Evolutionary conservation across 148 eudicot species (phyloP), one percentile per base, ranked within the genome.

Genomic region (Spergularia marina): DNA sequence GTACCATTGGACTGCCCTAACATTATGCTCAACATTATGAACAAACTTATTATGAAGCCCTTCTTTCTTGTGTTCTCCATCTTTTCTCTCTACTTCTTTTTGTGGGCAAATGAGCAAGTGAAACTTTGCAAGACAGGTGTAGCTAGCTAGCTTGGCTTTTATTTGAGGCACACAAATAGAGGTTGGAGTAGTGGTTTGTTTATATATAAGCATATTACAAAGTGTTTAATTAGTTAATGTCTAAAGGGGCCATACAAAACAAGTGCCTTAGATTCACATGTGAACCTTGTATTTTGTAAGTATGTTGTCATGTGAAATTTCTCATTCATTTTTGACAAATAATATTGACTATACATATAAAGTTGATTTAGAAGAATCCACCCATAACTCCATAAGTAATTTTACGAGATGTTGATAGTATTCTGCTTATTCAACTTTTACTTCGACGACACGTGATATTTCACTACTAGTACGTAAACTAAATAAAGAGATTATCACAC

Each of bases 1-100:
- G 85, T 58, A 13, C 54, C 85, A 52, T 62, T 68, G 5, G 72
- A 58, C 7, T 72, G 23, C n/a, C 51, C 16, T 73, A 25, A 23
- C 67, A 76, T 67, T 59, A 72, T 72, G 56, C 77, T 68, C 0
- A 72, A n/a, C 12, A 60, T 36, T 53, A 57, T 39, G 34, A 52
- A 7, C 44, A 40, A 12, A n/a, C n/a, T 70, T 70, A 14, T n/a
- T 54, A 52, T 71, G 54, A 44, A 55, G 11, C 18, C 15, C 16
- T 53, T 54, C 71, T 51, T 69, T 58, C 3, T 69, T 10, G 3
- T 53, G 17, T 69, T 9, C 58, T 4, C 6, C 71, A 41, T 47
- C 11, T 40, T 70, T 4, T 30, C 17, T 75, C 17, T 25, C 51
- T 16, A 5, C 0, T 4, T 34, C 41, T 64, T 18, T 77, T 16